Evolutionary conservation across 2,329 filamentous ascomycete species (phyloP), one percentile per base, ranked within the genome.

Genomic region (Botrytis sinoallii): DNA sequence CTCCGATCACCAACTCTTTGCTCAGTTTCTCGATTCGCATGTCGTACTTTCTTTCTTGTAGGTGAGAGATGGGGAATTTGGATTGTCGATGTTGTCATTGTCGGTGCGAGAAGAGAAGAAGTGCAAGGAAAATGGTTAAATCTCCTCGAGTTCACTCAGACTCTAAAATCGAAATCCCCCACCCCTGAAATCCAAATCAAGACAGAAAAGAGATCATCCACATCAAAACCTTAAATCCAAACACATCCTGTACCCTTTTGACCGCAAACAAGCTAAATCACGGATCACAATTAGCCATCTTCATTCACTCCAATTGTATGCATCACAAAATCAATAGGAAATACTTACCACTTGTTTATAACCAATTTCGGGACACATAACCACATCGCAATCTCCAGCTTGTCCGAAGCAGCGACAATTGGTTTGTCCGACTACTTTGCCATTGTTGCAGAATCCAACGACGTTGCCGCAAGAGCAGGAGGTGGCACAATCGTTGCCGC

Each of bases 251-350:
- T 16, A 35, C 32, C 32, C 1, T 14, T 3, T 35, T 68, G 65
- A 6, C 65, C 65, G 16, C 65, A 68, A 20, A 40, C 46, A 14
- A 68, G 4, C 65, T 68, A 52, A 7, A 68, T 32, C n/a, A 35
- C 29, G 4, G 1, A 20, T 25, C 59, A 38, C 32, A 7, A 38
- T 61, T 32, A 55, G 25, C 29, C 20, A 35, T 46, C 20, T 38
- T 25, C 20, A 32, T 46, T 52, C 46, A 46, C 3, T 52, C 22
- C 46, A 1, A 25, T 48, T 9, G 22, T n/a, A n/a, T 12, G n/a
- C 10, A 35, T 4, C 12, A 38, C 32, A 0, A 14, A 61, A 40
- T 1, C 6, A n/a, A 7, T 0, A 38, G n/a, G n/a, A 6, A n/a
- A 9, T 1, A 40, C 46, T 68, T 18, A 68, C 65, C 18, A 68